phyloP scores from a whole-genome alignment of 768 basidiomycete genomes.

The Mycena filopes region DNA sequence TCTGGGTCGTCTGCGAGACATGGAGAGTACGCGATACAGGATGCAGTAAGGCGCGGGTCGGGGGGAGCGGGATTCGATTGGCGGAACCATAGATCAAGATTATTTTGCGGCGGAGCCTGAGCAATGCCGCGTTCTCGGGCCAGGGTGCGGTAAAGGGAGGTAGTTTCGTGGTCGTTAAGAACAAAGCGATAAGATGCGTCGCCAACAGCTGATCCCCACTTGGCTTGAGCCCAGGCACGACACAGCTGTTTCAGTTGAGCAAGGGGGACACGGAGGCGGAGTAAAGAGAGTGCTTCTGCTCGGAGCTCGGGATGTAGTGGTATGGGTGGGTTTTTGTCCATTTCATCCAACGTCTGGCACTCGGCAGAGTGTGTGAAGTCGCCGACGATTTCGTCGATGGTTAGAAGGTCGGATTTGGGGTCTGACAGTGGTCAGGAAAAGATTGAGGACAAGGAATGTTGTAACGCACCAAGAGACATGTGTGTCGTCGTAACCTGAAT shows the following conservation, averaged over 20 bases:
- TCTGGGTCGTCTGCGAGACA: constrained; percentile 4
- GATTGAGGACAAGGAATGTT: too few species aligned
- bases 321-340: too few species aligned
- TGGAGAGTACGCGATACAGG: background rate
- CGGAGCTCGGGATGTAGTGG: too few species aligned
- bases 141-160: background rate
- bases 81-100: background rate
- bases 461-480: too few species aligned
- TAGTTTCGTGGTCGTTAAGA: background rate
- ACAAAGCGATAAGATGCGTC: background rate
- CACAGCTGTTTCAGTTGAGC: background rate
- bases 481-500: too few species aligned
- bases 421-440: too few species aligned
- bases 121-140: background rate
- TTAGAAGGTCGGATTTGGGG: too few species aligned
- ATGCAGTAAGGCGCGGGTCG: background rate
- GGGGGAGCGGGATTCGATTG: background rate
- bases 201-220: background rate
- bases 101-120: background rate
- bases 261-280: too few species aligned
- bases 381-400: too few species aligned
- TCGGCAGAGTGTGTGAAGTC: too few species aligned
- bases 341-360: too few species aligned
- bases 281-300: too few species aligned
- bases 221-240: background rate